Evolutionary conservation across 805 yeast genomes (phyloP), one percentile per base, ranked within the genome.

Genomic region (Wickerhamomyces hampshirensis): DNA sequence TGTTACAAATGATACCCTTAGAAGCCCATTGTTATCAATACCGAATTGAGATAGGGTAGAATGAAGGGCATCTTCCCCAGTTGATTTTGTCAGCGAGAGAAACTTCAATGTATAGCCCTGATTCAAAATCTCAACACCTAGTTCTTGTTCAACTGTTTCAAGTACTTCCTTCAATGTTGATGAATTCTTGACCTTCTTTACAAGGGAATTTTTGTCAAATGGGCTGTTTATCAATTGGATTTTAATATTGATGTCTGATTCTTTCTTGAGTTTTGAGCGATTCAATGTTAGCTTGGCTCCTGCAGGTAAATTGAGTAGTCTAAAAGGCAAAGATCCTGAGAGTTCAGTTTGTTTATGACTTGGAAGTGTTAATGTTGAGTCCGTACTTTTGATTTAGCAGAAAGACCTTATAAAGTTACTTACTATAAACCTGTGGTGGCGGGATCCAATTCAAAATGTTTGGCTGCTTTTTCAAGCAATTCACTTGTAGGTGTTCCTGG

Each of bases 221-320:
- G 48, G 39, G 1, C 52, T 48, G 29, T 53, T 51, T 32, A 51
- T 42, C 32, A 53, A 47, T 30, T 55, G 62, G 28, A 64, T 41
- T 39, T 63, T 57, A 23, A 65, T 38, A 18, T 54, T 62, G 12
- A 62, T 43, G 10, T 38, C 40, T 3, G 43, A 34, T 2, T 42
- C 29, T 6, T 14, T 14, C 14, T 28, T 24, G 6, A 31, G 2
- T 7, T 34, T 28, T 1, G 45, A 30, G 11, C 35, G 33, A 24
- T 46, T 42, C 29, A 70, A 42, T 6, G 53, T 52, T 24, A 73
- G 37, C 30, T 67, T 71, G 13, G 63, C 66, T 10, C 77, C 77
- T 5, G 61, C 53, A 2, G 75, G 70, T 14, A 73, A 43, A 34
- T 66, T 65, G 12, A 66, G 46, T 13, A 71, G 47, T 39, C 76